Conservation (phyloP, 306 rosid genomes). For the Rosa persica region DNA sequence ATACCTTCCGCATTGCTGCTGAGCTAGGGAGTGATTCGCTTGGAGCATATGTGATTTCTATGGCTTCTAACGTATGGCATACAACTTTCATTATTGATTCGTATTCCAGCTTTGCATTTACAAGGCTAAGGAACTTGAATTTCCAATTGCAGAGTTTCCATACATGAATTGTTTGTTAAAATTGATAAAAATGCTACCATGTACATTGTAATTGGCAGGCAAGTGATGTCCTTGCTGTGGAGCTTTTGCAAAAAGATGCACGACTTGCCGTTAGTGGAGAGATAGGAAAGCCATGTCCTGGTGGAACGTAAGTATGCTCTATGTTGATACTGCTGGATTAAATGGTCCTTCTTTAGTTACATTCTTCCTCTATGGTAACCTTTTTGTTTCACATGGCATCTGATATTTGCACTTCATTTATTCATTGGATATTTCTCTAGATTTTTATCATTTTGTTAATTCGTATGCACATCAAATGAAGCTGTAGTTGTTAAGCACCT, state of each 20-base stretch:
- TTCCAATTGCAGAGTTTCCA: neutral
- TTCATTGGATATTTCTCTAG: neutral
- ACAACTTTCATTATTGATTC: neutral
- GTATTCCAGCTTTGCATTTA: neutral
- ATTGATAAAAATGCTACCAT: constrained; percentile 1
- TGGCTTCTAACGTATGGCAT: constrained; percentile 80
- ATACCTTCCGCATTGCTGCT: constrained; percentile 80
- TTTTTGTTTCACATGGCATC: neutral
- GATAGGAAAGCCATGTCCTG: constrained; percentile 78
- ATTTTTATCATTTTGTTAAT: neutral
- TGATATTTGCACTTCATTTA: neutral
- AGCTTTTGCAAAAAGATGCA: constrained; percentile 95
- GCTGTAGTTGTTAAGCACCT: neutral
- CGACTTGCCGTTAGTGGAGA: constrained; percentile 82
- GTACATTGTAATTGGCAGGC: constrained; percentile 55
- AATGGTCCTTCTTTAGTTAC: constrained; percentile 16
- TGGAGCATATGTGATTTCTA: constrained; percentile 95
- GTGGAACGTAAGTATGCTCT: constrained; percentile 71
- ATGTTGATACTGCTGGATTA: constrained; percentile 1
- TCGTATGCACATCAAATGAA: neutral
- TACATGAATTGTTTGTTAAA: neutral
- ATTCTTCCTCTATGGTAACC: neutral
- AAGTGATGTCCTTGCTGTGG: constrained; percentile 95
- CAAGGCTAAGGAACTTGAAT: neutral
- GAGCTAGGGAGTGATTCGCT: constrained; percentile 86